Evolutionary conservation across 2,329 filamentous ascomycete species (phyloP).

Genomic region (Stagonosporopsis vannaccii): DNA sequence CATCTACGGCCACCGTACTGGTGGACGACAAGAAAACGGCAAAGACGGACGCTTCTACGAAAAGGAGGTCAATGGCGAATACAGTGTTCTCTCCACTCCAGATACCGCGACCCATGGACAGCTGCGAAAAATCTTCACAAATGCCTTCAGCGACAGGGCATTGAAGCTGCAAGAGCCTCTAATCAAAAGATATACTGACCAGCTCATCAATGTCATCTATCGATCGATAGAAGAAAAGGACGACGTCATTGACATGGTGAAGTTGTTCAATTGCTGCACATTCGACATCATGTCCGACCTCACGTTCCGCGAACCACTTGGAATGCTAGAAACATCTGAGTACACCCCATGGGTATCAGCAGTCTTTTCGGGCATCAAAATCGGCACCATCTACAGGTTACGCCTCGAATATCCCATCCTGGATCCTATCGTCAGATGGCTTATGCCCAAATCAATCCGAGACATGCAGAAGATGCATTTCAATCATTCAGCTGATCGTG

Average conservation of each 20-base stretch:
- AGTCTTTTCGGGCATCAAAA: not conserved
- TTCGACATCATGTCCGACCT: conserved; percentile 41
- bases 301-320: conserved; percentile 42
- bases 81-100: not conserved
- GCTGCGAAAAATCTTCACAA: not conserved
- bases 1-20: not conserved
- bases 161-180: not conserved
- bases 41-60: not conserved
- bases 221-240: not conserved
- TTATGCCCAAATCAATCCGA: not conserved
- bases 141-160: not conserved
- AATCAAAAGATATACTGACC: not conserved
- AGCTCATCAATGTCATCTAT: not conserved
- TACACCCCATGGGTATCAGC: conserved; percentile 46
- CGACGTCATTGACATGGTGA: conserved; percentile 39
- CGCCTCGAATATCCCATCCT: not conserved
- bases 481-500: not conserved
- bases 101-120: not conserved
- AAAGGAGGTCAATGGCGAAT: not conserved
- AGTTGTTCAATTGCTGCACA: conserved; percentile 33
- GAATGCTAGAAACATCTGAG: conserved; percentile 38
- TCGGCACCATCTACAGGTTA: not conserved
- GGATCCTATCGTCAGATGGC: not conserved
- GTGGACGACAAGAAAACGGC: not conserved
- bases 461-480: not conserved